Evolutionary conservation across 2,329 filamentous ascomycete species (phyloP).

Genomic region (Claviceps sorghi): DNA sequence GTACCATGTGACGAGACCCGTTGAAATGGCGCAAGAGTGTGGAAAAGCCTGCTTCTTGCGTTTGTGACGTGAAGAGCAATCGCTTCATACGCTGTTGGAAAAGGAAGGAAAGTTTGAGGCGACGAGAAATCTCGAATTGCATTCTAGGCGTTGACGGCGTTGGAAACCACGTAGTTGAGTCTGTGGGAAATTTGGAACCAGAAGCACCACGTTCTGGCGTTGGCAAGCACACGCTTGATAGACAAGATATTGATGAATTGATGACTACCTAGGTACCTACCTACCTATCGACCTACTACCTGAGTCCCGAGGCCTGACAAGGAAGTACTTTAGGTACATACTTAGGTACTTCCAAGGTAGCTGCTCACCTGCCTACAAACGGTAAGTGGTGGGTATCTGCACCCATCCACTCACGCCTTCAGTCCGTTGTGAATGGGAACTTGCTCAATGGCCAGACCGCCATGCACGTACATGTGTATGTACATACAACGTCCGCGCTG

Average conservation of each 20-base stretch:
- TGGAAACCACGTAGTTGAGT: not conserved
- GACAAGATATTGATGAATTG: not conserved
- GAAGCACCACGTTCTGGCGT: not conserved
- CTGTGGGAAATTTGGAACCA: not conserved
- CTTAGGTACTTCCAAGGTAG: no score
- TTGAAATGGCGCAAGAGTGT: not conserved
- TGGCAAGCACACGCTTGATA: not conserved
- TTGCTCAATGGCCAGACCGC: no score
- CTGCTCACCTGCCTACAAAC: no score
- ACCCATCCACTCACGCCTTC: no score
- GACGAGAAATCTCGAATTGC: not conserved
- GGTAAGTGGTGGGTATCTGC: no score
- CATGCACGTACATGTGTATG: no score
- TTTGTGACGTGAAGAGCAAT: not conserved
- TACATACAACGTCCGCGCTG: no score
- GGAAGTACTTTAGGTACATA: no score
- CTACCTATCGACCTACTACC: no score
- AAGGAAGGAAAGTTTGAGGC: not conserved
- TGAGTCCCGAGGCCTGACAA: not conserved
- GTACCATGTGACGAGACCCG: not conserved
- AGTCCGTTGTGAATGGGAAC: no score
- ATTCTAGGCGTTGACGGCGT: conserved; percentile 1
- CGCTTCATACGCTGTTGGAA: not conserved
- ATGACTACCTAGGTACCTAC: not conserved
- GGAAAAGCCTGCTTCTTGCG: not conserved